Percentiles rank a stretch among this genome's conserved stretches.
phyloP scores from a whole-genome alignment of 2,329 filamentous ascomycete genomes.

The Alternaria rosae region DNA sequence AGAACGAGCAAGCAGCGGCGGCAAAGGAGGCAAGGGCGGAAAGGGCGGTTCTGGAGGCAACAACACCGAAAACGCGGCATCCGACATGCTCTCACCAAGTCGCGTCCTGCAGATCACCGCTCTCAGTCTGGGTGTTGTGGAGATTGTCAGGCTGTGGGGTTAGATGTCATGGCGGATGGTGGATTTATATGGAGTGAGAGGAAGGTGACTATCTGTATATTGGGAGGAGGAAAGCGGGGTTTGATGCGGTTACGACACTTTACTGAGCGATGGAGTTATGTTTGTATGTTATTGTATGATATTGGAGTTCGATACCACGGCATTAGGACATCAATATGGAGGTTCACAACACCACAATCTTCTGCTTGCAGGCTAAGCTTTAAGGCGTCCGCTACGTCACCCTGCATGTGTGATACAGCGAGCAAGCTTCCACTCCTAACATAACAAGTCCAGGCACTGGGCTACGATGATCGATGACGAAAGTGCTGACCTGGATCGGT shows the following conservation, averaged over 20 bases:
- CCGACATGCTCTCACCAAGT: constrained; percentile 27
- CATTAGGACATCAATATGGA: background rate
- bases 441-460: background rate
- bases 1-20: constrained; percentile 14
- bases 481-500: background rate
- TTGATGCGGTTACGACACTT: background rate
- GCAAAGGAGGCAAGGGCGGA: constrained; percentile 10
- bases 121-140: constrained; percentile 36
- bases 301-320: background rate
- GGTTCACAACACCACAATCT: background rate
- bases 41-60: constrained; percentile 6
- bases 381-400: background rate
- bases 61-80: constrained; percentile 27
- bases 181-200: background rate
- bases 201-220: background rate
- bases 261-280: background rate
- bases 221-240: background rate
- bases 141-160: constrained; percentile 31
- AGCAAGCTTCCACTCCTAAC: background rate
- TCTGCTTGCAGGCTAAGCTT: background rate
- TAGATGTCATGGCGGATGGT: constrained; percentile 6
- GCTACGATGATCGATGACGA: background rate
- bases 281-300: background rate
- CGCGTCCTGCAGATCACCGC: constrained; percentile 34
- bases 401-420: background rate